These are phyloP conservation scores for Elongisporangium senticosum DNA, from an alignment of 352 stramenopile genomes.

Conservation along the genomic window DNA sequence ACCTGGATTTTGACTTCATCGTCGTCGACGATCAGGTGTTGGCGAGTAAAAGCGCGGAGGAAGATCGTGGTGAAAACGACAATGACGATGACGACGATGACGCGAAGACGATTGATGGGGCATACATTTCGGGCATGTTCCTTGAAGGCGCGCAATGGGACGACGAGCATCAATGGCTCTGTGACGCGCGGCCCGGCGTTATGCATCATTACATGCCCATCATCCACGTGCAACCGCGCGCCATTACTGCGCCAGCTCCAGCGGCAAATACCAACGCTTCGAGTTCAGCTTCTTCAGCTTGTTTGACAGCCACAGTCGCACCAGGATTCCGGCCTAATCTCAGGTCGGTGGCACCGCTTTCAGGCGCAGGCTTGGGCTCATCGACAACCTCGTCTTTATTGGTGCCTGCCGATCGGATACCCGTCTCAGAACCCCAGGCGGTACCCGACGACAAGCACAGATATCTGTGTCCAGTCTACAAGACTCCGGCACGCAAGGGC, in stretches of 20 bases:
- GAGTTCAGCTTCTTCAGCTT: background rate
- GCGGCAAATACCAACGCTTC: background rate
- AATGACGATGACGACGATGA: conserved; percentile 3
- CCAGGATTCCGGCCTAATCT: background rate
- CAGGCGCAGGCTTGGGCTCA: background rate
- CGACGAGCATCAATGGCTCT: conserved; percentile 39
- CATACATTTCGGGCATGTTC: conserved; percentile 56
- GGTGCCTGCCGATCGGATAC: background rate
- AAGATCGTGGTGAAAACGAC: background rate
- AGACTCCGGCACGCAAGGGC: conserved; percentile 84
- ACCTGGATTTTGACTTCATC: conserved; percentile 70
- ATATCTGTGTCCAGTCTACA: conserved; percentile 93
- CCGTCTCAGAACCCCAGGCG: background rate
- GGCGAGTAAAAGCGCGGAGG: conserved; percentile 4
- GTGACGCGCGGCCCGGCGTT: conserved; percentile 40
- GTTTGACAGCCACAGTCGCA: background rate
- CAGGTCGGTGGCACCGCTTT: background rate
- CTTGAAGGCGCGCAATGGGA: conserved; percentile 72
- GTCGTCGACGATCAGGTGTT: conserved; percentile 41
- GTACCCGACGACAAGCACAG: conserved; percentile 1
- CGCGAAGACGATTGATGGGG: conserved; percentile 22
- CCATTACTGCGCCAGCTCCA: conserved; percentile 7
- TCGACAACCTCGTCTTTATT: background rate
- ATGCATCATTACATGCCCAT: conserved; percentile 76
- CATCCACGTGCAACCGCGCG: conserved; percentile 78